Conservation (phyloP, 805 yeast genomes). For the Myxozyma melibiosi region DNA sequence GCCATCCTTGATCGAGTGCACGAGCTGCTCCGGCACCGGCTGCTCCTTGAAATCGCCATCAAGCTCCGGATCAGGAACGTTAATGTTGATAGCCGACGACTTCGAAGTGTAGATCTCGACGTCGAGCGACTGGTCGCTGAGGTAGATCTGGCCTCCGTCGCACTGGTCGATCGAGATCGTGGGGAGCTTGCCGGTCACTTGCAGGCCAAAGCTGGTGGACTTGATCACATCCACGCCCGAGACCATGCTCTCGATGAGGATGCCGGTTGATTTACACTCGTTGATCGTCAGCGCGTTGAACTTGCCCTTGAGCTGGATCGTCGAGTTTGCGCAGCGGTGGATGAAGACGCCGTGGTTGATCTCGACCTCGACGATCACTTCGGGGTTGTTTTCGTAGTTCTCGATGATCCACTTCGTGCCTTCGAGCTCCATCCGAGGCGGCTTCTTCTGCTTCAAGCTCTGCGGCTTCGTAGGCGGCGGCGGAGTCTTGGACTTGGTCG, state of each 20-base stretch:
- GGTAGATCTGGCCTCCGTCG: constrained; percentile 80
- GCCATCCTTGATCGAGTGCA: constrained; percentile 64
- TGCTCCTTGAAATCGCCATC: constrained; percentile 75
- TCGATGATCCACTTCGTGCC: constrained; percentile 91
- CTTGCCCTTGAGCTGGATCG: constrained; percentile 86
- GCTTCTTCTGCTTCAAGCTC: constrained; percentile 54
- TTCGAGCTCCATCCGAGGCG: constrained; percentile 66
- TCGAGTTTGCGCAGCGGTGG: constrained; percentile 72
- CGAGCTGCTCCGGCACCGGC: constrained; percentile 90
- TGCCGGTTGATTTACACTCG: constrained; percentile 69
- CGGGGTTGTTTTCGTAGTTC: constrained; percentile 66
- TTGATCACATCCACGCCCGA: constrained; percentile 88
- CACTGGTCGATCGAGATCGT: constrained; percentile 85
- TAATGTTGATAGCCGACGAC: constrained; percentile 81
- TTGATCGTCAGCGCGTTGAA: constrained; percentile 84
- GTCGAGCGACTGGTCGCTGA: constrained; percentile 68
- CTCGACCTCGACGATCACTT: constrained; percentile 73
- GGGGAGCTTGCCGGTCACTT: constrained; percentile 79
- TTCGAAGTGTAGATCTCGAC: constrained; percentile 82
- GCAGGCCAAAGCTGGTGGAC: constrained; percentile 77
- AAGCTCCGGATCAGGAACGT: constrained; percentile 71
- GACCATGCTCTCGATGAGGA: constrained; percentile 81
- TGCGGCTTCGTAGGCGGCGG: constrained; percentile 85
- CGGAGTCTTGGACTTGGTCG: constrained; percentile 37
- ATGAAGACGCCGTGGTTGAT: constrained; percentile 88